These are phyloP conservation scores for Rhynchospora breviuscula DNA, from an alignment of 176 grass and related monocot genomes.

Conservation along the genomic window DNA sequence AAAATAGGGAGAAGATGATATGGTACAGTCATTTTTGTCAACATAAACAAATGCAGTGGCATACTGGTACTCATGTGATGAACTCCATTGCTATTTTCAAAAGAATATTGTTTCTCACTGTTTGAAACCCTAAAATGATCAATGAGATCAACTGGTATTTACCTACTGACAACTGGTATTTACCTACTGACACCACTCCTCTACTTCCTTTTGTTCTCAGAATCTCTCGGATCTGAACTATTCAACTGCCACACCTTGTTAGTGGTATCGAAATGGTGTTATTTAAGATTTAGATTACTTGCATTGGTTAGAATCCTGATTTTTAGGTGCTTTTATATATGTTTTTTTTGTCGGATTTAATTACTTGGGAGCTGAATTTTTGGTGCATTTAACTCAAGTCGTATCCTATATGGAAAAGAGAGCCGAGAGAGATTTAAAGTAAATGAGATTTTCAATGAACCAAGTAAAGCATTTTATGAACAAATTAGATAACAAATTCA, in stretches of 20 bases:
- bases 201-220: neutral
- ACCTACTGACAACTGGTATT: no score
- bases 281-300: neutral
- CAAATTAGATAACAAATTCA: no score
- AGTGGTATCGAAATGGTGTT: neutral
- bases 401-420: neutral
- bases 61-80: no score
- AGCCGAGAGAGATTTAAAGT: neutral
- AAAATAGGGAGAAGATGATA: no score
- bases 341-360: neutral
- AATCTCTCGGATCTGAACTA: conserved; percentile 21
- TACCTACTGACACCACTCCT: conserved; percentile 11
- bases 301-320: conserved; percentile 8
- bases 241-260: neutral
- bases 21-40: no score
- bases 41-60: no score
- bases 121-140: no score
- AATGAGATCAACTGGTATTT: conserved; percentile 19
- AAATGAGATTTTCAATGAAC: neutral
- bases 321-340: neutral
- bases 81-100: no score
- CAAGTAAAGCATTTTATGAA: no score
- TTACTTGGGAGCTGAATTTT: conserved; percentile 1
- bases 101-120: no score
- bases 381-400: neutral